Evolutionary conservation across 192 early-diverging fungal genomes (phyloP).

Genomic region (Gamsiella multidivaricata): DNA sequence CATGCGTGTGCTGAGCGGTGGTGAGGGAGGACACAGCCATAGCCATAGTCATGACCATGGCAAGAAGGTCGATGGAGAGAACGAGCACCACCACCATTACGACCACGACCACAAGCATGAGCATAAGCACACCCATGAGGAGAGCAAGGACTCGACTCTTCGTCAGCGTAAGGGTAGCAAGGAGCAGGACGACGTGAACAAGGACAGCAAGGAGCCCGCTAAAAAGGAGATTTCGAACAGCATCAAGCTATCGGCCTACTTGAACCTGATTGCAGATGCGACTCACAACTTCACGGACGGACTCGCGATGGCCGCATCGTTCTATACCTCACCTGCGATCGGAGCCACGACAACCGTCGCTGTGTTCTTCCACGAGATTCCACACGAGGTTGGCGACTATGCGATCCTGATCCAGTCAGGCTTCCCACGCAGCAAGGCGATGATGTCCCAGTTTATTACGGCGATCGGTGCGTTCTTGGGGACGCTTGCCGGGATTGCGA

Average conservation of each 20-base stretch:
- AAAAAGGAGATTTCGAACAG: conserved; percentile 52
- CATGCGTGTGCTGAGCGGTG: conserved; percentile 80
- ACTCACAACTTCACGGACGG: conserved; percentile 92
- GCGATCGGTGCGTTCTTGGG: conserved; percentile 86
- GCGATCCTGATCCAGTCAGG: conserved; percentile 87
- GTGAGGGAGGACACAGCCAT: conserved; percentile 70
- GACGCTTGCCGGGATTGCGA: conserved; percentile 78
- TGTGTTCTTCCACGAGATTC: conserved; percentile 91
- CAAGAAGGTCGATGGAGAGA: conserved; percentile 48
- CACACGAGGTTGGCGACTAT: conserved; percentile 91
- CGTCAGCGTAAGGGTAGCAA: conserved; percentile 32
- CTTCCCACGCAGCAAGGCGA: conserved; percentile 76
- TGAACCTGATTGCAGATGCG: conserved; percentile 86
- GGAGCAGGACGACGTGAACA: conserved; percentile 45
- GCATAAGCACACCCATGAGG: conserved; percentile 40
- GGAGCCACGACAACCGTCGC: conserved; percentile 89
- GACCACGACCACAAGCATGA: conserved; percentile 37
- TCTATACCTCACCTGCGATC: conserved; percentile 81
- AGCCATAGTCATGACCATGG: conserved; percentile 61
- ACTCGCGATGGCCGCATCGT: conserved; percentile 84
- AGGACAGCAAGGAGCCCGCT: conserved; percentile 37
- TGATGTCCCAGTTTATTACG: conserved; percentile 83
- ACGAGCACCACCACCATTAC: conserved; percentile 40
- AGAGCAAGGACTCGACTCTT: conserved; percentile 40
- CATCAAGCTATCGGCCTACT: conserved; percentile 78